Evolutionary conservation across 805 yeast genomes (phyloP).

Genomic region (Osmozyma mogii): DNA sequence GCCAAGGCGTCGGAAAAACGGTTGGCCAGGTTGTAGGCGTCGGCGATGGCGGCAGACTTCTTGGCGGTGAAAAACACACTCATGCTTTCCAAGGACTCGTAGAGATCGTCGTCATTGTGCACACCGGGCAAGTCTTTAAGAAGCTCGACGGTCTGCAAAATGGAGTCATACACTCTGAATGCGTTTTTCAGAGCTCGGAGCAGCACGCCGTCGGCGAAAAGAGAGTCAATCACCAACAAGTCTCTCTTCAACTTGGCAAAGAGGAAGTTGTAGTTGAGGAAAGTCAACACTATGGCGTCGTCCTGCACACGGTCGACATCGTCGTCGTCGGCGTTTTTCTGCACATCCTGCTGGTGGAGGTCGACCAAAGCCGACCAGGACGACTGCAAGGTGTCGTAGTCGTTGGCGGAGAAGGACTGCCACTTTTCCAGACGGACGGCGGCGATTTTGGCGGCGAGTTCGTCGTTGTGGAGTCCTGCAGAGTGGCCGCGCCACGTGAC

Average conservation of each 20-base stretch:
- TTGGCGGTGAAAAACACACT: constrained; percentile 38
- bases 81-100: constrained; percentile 44
- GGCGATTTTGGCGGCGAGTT: constrained; percentile 55
- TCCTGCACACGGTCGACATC: constrained; percentile 58
- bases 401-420: constrained; percentile 23
- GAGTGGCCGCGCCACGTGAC: constrained; percentile 45
- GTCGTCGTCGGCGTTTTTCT: constrained; percentile 38
- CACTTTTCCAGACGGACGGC: too few relatives aligned
- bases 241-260: constrained; percentile 72
- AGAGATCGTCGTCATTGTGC: constrained; percentile 68
- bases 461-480: constrained; percentile 63
- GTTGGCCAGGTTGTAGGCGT: constrained; percentile 33
- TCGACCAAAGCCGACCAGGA: constrained; percentile 68
- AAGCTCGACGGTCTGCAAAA: constrained; percentile 47
- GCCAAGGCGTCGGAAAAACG: constrained; percentile 42
- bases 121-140: constrained; percentile 87
- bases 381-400: constrained; percentile 49
- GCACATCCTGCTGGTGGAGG: constrained; percentile 48
- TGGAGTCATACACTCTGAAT: constrained; percentile 41
- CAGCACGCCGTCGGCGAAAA: constrained; percentile 11
- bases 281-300: constrained; percentile 68
- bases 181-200: constrained; percentile 27
- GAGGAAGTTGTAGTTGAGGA: constrained; percentile 59
- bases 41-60: constrained; percentile 39
- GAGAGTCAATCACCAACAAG: constrained; percentile 34